These are phyloP conservation scores for Thelephora terrestris DNA, from an alignment of 1,284 basidiomycete species.

Conservation along the genomic window DNA sequence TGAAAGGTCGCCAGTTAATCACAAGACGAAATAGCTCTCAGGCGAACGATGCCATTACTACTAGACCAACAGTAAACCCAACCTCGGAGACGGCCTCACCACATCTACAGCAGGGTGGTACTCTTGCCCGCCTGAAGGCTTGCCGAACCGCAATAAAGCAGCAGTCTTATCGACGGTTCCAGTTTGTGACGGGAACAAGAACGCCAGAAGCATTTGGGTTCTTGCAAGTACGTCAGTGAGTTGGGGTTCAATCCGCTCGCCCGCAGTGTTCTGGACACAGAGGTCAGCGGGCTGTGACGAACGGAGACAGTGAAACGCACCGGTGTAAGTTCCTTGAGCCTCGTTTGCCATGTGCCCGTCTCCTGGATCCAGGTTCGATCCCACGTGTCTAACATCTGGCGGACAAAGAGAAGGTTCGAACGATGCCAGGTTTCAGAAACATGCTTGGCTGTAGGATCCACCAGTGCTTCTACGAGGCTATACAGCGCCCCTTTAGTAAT, in stretches of 20 bases:
- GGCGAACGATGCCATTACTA: conserved; percentile 5
- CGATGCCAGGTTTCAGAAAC: conserved; percentile 5
- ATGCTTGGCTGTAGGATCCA: conserved; percentile 21
- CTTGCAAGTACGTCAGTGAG: conserved; percentile 17
- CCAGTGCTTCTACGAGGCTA: conserved; percentile 28
- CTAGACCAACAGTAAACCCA: conserved; percentile 32
- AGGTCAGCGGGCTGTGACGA: neutral
- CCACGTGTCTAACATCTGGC: conserved; percentile 21
- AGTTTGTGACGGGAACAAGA: conserved; percentile 20
- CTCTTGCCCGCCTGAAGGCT: conserved; percentile 23
- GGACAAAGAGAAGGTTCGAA: conserved; percentile 24
- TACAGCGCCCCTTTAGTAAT: conserved; percentile 31
- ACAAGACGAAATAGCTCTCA: too few species aligned
- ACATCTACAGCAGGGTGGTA: conserved; percentile 29
- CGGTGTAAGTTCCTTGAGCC: neutral
- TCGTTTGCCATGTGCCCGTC: neutral
- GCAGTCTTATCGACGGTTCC: conserved; percentile 14
- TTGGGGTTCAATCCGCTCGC: conserved; percentile 1
- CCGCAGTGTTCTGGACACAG: neutral
- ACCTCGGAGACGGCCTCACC: conserved; percentile 34
- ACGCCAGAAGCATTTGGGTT: conserved; percentile 25
- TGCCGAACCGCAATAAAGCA: conserved; percentile 18
- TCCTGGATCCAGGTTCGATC: neutral
- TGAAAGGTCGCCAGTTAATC: too few species aligned
- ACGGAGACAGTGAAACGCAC: conserved; percentile 1